Evolutionary conservation across 805 yeast genomes (phyloP), one percentile per base, ranked within the genome.

Genomic region (Teunomyces tritomae): DNA sequence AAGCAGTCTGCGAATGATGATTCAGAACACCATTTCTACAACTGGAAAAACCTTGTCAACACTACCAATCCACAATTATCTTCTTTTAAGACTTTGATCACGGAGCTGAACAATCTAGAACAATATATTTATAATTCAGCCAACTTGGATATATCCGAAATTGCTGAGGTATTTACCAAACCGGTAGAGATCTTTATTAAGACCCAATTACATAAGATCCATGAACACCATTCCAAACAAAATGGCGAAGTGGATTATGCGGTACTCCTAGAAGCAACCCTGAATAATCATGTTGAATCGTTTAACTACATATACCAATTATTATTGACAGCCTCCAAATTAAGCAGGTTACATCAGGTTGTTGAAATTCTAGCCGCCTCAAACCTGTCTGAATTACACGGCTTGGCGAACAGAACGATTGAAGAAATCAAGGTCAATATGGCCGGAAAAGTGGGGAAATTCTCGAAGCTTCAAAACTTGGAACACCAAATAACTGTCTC

Each of bases 391-490:
- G 96, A 90, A 58, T 58, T 87, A 10, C 85, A 82, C 53, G 81
- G 77, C 39, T 64, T 90, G 56, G 73, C 87, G 16, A 78, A 78
- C 46, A 75, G 82, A 51, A 74, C 85, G 0, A 79, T 83, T 3
- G 87, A 83, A 48, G 91, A 86, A 52, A 77, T 82, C 4, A 82
- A 83, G 52, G 65, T 74, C 49, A 79, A 78, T 52, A 82, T 83
- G 58, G 75, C 80, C 3, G 58, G 49, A 8, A 62, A 59, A 6
- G 50, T 67, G 36, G 57, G 63, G 16, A 64, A 69, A 47, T 51
- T 67, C 26, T 48, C 58, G 27, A 67, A 68, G 48, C 50, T 68
- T 30, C 62, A 61, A 29, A 59, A 62, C n/a, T 57, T 64, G 44
- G 74, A 71, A 8, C 56, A 54, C 13, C 40, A 37, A 26, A 43